A percentile compares a stretch with the other conserved stretches of the same genome.
Evolutionary conservation across 2,329 filamentous ascomycete genomes (phyloP).

Genomic region (Cladosporium austrohemisphaericum): DNA sequence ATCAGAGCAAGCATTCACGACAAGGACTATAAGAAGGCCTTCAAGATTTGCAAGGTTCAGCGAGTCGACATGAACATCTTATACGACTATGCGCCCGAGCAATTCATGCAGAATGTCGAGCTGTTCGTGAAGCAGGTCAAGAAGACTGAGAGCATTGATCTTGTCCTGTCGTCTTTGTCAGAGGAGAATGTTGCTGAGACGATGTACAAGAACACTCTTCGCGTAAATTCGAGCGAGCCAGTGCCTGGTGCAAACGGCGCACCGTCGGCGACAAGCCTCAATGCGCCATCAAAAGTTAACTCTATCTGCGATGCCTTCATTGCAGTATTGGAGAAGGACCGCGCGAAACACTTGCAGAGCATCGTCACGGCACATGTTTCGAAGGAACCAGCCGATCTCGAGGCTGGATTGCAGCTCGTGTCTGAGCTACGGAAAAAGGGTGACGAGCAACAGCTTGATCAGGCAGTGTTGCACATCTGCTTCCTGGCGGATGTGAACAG

Average conservation of each 20-base stretch:
- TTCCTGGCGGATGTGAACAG: constrained; percentile 92
- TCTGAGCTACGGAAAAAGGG: constrained; percentile 62
- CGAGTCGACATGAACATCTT: constrained; percentile 97
- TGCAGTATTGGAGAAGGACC: constrained; percentile 58
- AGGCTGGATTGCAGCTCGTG: constrained; percentile 77
- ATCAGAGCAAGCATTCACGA: constrained; percentile 77
- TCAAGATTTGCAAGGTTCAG: constrained; percentile 83
- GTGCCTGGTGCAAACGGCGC: constrained; percentile 21
- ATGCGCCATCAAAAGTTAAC: constrained; percentile 66
- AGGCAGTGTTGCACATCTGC: constrained; percentile 92
- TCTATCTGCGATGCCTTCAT: constrained; percentile 82
- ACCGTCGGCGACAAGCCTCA: neutral
- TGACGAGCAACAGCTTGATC: constrained; percentile 71
- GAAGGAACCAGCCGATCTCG: constrained; percentile 85
- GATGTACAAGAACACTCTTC: constrained; percentile 85
- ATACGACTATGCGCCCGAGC: constrained; percentile 83
- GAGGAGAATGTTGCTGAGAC: constrained; percentile 91
- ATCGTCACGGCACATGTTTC: constrained; percentile 92
- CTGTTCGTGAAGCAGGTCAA: constrained; percentile 81
- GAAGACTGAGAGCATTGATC: constrained; percentile 76
- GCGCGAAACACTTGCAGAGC: constrained; percentile 72
- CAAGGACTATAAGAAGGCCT: constrained; percentile 79
- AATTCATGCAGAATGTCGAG: constrained; percentile 73
- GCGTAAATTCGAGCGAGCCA: constrained; percentile 33
- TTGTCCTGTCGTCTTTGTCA: constrained; percentile 61